These are phyloP conservation scores for Termitomyces sp. DNA, from an alignment of 768 basidiomycete genomes.

Conservation along the genomic window DNA sequence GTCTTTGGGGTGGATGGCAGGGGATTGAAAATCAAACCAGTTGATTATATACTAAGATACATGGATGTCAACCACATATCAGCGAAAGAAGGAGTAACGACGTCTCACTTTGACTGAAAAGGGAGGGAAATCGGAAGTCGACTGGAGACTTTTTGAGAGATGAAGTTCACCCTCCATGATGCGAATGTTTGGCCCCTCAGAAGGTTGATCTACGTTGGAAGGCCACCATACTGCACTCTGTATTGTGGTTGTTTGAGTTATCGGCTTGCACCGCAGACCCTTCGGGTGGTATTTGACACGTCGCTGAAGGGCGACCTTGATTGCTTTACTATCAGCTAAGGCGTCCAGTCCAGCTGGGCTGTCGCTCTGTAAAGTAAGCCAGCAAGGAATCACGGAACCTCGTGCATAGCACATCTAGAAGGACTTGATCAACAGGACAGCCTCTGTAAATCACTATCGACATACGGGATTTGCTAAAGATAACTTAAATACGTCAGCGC, in stretches of 20 bases:
- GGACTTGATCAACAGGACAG: background rate
- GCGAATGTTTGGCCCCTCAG: background rate
- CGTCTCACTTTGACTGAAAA: conserved; percentile 13
- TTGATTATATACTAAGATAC: conserved; percentile 3
- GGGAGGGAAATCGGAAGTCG: conserved; percentile 13
- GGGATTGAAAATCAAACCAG: conserved; percentile 2
- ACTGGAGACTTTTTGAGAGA: conserved; percentile 8
- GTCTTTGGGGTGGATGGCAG: background rate
- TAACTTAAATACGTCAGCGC: conserved; percentile 17
- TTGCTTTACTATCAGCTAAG: conserved; percentile 20
- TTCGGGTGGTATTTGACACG: conserved; percentile 22
- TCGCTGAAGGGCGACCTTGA: conserved; percentile 24
- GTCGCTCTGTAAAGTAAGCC: conserved; percentile 24
- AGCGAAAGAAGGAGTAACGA: background rate
- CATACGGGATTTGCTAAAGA: conserved; percentile 33
- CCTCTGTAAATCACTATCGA: background rate
- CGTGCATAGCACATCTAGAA: conserved; percentile 32
- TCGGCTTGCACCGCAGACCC: background rate
- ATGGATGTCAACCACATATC: background rate
- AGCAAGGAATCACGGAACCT: conserved; percentile 35
- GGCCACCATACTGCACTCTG: conserved; percentile 28
- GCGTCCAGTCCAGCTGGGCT: conserved; percentile 27
- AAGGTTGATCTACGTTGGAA: background rate
- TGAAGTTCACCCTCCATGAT: conserved; percentile 17
- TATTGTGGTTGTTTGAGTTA: conserved; percentile 8